Evolutionary conservation across 345 rosid species (phyloP).

Genomic region (Psidium guajava): DNA sequence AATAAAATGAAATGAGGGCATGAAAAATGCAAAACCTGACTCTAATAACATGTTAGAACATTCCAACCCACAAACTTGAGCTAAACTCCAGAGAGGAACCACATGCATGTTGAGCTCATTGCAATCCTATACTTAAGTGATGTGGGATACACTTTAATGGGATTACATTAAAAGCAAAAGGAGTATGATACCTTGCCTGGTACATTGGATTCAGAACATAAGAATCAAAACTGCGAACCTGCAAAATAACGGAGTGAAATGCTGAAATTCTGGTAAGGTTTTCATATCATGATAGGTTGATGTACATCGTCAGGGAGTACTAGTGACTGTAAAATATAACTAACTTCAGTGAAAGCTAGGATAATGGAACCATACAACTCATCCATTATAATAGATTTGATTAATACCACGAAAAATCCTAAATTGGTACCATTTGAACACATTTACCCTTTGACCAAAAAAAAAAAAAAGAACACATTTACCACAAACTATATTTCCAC

Average conservation of each 20-base stretch:
- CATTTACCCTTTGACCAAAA: neutral
- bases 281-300: neutral
- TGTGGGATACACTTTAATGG: neutral
- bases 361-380: neutral
- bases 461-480: neutral
- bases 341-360: neutral
- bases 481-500: neutral
- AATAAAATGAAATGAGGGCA: neutral
- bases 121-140: neutral
- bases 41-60: neutral
- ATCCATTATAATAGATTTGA: neutral
- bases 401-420: neutral
- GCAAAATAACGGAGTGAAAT: neutral
- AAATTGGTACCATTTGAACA: neutral
- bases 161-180: neutral
- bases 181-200: slow-evolving; percentile 47
- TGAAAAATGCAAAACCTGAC: neutral
- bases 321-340: neutral
- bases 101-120: neutral
- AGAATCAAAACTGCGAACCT: slow-evolving; percentile 76
- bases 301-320: neutral
- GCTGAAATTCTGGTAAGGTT: neutral
- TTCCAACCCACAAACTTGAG: neutral
- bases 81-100: neutral
- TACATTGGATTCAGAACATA: slow-evolving; percentile 80